Evolutionary conservation across 805 yeast genomes (phyloP).

Genomic region (Wickerhamomyces queroliae): DNA sequence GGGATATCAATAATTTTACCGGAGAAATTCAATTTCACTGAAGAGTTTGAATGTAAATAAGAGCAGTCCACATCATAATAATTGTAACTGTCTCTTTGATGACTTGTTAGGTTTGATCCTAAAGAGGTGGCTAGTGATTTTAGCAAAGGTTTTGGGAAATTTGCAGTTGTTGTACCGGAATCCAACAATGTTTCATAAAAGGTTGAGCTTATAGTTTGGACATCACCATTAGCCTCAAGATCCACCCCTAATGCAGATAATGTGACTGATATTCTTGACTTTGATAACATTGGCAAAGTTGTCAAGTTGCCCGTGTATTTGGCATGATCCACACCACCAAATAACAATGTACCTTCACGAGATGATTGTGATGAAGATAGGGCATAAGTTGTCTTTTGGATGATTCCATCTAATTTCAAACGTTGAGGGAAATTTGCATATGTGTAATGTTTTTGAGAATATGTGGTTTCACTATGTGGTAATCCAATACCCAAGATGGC

Average conservation of each 20-base stretch:
- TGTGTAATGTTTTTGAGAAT: conserved; percentile 18
- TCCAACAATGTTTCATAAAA: conserved; percentile 40
- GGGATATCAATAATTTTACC: conserved; percentile 2
- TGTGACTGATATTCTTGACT: conserved; percentile 26
- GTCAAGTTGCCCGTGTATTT: conserved; percentile 45
- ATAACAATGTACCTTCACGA: conserved; percentile 42
- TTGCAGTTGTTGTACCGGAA: conserved; percentile 51
- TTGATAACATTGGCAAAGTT: conserved; percentile 43
- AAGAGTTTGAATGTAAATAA: not conserved
- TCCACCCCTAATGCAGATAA: conserved; percentile 47
- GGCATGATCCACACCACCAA: conserved; percentile 58
- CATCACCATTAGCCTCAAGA: conserved; percentile 31
- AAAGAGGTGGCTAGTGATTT: conserved; percentile 23
- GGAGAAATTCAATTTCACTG: conserved; percentile 1
- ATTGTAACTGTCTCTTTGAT: conserved; percentile 29
- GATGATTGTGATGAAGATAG: conserved; percentile 38
- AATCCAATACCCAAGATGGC: conserved; percentile 73
- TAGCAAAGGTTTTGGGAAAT: conserved; percentile 32
- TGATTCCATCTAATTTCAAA: conserved; percentile 46
- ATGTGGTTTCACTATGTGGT: conserved; percentile 54
- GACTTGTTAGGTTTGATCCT: conserved; percentile 23
- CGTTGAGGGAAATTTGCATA: conserved; percentile 62
- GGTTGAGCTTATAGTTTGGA: not conserved
- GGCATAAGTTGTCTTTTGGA: conserved; percentile 48
- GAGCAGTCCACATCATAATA: conserved; percentile 39